phyloP scores from a whole-genome alignment of 306 rosid species.

The Pterocarpus macrocarpus region DNA sequence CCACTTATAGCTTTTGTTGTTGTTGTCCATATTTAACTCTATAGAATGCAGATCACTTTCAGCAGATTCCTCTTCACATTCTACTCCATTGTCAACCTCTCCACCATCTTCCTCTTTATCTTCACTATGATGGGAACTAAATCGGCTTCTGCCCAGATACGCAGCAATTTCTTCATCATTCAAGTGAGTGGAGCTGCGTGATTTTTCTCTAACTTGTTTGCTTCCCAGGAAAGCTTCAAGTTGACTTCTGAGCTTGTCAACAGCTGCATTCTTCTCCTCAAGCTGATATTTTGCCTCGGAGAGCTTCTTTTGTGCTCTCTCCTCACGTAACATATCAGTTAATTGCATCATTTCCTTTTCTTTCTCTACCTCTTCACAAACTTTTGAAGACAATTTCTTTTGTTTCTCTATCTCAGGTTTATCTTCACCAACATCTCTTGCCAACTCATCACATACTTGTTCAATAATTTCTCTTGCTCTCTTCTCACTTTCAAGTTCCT shows the following conservation, averaged over 20 bases:
- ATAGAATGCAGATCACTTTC: conserved; percentile 96
- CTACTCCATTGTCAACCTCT: conserved; percentile 80
- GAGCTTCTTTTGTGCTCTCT: conserved; percentile 79
- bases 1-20: conserved; percentile 79
- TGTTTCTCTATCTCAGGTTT: conserved; percentile 66
- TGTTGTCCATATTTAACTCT: conserved; percentile 91
- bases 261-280: conserved; percentile 83
- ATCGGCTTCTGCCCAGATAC: conserved; percentile 64
- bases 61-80: conserved; percentile 79
- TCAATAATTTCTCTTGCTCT: conserved; percentile 93
- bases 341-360: conserved; percentile 82
- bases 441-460: conserved; percentile 84
- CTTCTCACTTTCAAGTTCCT: conserved; percentile 92
- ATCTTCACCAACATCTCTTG: conserved; percentile 78
- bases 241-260: conserved; percentile 83
- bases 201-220: conserved; percentile 75
- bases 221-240: conserved; percentile 87
- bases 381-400: conserved; percentile 68
- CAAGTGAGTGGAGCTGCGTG: conserved; percentile 62
- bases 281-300: conserved; percentile 76
- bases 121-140: conserved; percentile 60
- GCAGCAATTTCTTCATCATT: conserved; percentile 75
- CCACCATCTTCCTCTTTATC: conserved; percentile 78
- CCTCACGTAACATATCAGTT: conserved; percentile 72
- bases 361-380: conserved; percentile 71